A percentile compares a stretch with the other conserved stretches of the same genome.
These are phyloP conservation scores for Dactylellina drechsleri DNA, from an alignment of 2,329 filamentous ascomycete genomes.

Conservation along the genomic window DNA sequence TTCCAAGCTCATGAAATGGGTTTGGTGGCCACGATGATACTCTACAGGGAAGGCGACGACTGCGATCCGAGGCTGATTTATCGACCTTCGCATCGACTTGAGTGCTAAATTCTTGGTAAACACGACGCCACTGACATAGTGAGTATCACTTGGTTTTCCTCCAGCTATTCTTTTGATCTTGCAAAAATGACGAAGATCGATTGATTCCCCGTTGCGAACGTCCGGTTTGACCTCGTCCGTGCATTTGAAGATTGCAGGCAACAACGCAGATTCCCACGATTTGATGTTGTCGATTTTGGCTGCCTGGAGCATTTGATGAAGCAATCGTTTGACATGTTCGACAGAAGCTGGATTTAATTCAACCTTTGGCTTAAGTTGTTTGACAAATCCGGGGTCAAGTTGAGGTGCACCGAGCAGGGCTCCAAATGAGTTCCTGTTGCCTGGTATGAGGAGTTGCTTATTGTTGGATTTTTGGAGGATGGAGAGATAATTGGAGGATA, in stretches of 20 bases:
- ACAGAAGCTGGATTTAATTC: conserved; percentile 89
- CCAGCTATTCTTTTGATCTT: conserved; percentile 97
- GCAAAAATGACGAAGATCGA: conserved; percentile 96
- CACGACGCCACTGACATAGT: conserved; percentile 95
- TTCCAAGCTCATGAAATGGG: conserved; percentile 97
- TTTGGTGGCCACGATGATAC: conserved; percentile 85
- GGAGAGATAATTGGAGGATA: conserved; percentile 51
- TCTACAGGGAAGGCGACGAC: conserved; percentile 96
- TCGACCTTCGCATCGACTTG: conserved; percentile 93
- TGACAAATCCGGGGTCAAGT: conserved; percentile 37
- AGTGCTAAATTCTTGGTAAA: conserved; percentile 97
- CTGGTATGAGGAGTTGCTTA: conserved; percentile 32
- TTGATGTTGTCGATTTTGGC: conserved; percentile 75
- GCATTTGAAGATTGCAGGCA: conserved; percentile 88
- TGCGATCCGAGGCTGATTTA: conserved; percentile 83
- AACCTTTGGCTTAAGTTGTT: conserved; percentile 68
- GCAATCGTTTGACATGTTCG: conserved; percentile 84
- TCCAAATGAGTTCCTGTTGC: conserved; percentile 45
- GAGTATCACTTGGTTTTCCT: conserved; percentile 86
- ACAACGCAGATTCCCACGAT: conserved; percentile 88
- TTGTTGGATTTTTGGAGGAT: conserved; percentile 49
- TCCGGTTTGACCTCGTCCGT: conserved; percentile 95
- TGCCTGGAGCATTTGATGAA: conserved; percentile 84
- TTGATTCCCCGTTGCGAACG: conserved; percentile 88
- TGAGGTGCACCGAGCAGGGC: conserved; percentile 32